Evolutionary conservation across 2,329 filamentous ascomycete genomes (phyloP).

Genomic region (Pyrenophora graminea): DNA sequence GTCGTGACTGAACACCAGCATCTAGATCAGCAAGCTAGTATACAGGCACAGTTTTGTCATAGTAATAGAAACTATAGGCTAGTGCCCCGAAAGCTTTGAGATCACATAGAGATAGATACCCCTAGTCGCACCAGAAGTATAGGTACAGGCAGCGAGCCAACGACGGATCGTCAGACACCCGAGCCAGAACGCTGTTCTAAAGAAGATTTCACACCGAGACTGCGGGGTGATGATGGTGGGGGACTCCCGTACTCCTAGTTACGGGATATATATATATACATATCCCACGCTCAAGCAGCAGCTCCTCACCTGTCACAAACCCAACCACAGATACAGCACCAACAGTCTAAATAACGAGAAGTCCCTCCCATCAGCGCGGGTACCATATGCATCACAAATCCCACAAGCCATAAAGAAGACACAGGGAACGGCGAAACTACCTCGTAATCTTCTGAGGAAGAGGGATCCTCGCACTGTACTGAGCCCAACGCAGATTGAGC

Average conservation of each 20-base stretch:
- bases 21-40: not conserved
- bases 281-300: conserved; percentile 1
- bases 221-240: conserved; percentile 22
- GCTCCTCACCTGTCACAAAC: conserved; percentile 5
- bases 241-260: not conserved
- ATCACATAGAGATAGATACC: not conserved
- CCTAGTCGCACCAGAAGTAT: not conserved
- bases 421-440: conserved; percentile 3
- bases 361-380: not conserved
- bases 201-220: not conserved
- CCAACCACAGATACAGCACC: not conserved
- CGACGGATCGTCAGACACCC: not conserved
- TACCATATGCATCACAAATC: not conserved
- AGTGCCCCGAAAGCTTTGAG: not conserved
- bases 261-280: not conserved
- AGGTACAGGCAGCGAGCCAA: not conserved
- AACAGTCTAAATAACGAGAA: not conserved
- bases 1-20: not conserved
- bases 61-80: not conserved
- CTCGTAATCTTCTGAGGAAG: not conserved
- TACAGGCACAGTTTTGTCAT: not conserved
- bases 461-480: no score
- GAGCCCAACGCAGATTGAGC: not conserved
- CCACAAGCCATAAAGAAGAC: not conserved
- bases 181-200: not conserved